Conservation (phyloP, 1,139 yeast species). For the Schwanniomyces etchellsii region DNA sequence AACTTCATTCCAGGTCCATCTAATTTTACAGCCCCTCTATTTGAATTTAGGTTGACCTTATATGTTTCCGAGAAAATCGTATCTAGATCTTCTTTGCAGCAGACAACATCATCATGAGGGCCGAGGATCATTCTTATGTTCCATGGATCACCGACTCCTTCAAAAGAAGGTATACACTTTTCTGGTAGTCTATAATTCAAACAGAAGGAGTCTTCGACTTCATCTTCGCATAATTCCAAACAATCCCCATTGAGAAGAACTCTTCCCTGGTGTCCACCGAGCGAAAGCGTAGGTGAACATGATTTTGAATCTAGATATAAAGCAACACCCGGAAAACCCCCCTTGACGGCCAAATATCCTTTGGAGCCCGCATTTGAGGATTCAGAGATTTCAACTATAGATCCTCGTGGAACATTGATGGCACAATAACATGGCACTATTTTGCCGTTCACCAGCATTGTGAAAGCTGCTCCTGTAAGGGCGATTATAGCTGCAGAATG, state of each 20-base stretch:
- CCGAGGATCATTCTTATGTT: conserved; percentile 25
- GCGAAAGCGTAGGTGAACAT: conserved; percentile 25
- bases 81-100: conserved; percentile 19
- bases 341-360: conserved; percentile 25
- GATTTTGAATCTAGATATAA: conserved; percentile 26
- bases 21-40: conserved; percentile 28
- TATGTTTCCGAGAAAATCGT: conserved; percentile 18
- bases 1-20: conserved; percentile 28
- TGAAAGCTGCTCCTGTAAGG: conserved; percentile 23
- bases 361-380: conserved; percentile 17
- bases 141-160: conserved; percentile 15
- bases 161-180: conserved; percentile 15
- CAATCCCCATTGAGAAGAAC: conserved; percentile 28
- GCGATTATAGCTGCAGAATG: conserved; percentile 20
- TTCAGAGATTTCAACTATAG: conserved; percentile 21
- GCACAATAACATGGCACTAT: conserved; percentile 22
- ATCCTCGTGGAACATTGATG: conserved; percentile 19
- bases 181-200: conserved; percentile 11
- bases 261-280: conserved; percentile 35
- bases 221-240: conserved; percentile 9
- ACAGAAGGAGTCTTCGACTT: conserved; percentile 16
- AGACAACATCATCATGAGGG: conserved; percentile 31
- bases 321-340: conserved; percentile 31
- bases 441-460: conserved; percentile 15
- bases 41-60: conserved; percentile 27